Evolutionary conservation across 495 filamentous ascomycete genomes (phyloP).

Genomic region (Cercophora newfieldiana): DNA sequence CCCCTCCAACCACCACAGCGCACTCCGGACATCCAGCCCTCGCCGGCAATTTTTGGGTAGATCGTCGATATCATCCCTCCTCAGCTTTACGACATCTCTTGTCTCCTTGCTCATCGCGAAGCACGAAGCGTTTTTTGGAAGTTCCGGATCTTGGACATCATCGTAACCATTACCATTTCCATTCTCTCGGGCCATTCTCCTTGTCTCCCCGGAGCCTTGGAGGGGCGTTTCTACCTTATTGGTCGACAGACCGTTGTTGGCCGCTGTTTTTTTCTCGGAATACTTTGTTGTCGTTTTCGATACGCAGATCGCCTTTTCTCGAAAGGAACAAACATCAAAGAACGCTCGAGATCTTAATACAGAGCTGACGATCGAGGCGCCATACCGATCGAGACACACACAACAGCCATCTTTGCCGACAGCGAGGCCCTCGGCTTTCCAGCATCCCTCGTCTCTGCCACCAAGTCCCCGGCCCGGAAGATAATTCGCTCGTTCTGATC

Average conservation of each 20-base stretch:
- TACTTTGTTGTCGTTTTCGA: too few species aligned
- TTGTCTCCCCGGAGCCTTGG: neutral
- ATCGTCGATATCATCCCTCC: slow-evolving; percentile 28
- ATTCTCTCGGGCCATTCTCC: neutral
- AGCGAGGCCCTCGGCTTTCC: neutral
- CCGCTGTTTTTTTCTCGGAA: too few species aligned
- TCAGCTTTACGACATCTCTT: slow-evolving; percentile 31
- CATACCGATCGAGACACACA: neutral
- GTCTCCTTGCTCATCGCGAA: slow-evolving; percentile 12
- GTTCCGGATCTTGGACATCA: slow-evolving; percentile 9
- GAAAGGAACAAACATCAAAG: too few species aligned
- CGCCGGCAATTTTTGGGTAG: slow-evolving; percentile 33
- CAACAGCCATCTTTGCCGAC: too few species aligned
- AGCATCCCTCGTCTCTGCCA: neutral
- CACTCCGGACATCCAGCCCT: slow-evolving; percentile 16
- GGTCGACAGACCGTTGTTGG: too few species aligned
- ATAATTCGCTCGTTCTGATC: neutral
- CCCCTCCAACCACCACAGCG: slow-evolving; percentile 13
- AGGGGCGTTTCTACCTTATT: too few species aligned
- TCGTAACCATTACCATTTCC: neutral
- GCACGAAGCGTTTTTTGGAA: slow-evolving; percentile 21
- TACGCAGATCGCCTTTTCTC: too few species aligned
- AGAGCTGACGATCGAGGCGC: neutral
- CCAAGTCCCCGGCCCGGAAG: neutral
- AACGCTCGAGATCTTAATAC: too few species aligned